A percentile compares a stretch with the other conserved stretches of the same genome.
Conservation (phyloP, 345 rosid genomes). For the Clarkia xantiana region DNA sequence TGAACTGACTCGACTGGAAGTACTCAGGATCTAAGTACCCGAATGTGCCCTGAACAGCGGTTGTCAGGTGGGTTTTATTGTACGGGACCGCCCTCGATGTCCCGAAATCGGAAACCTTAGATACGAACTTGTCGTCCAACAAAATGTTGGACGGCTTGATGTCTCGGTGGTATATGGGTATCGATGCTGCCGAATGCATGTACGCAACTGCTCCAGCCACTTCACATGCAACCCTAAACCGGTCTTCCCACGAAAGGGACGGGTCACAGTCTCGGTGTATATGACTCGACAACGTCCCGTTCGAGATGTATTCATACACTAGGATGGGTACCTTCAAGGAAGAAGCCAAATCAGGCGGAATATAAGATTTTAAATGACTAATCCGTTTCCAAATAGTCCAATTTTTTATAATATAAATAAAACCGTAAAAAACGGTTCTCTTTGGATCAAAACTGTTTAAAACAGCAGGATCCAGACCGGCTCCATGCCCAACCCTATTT, state of each 20-base stretch:
- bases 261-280: constrained; percentile 1
- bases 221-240: constrained; percentile 18
- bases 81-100: constrained; percentile 7
- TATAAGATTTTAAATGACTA: no score
- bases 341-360: no score
- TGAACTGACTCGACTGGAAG: no score
- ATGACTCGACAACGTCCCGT: constrained; percentile 16
- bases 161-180: constrained; percentile 21
- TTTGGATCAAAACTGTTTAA: no score
- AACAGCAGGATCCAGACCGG: no score
- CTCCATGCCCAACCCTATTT: no score
- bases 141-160: constrained; percentile 22
- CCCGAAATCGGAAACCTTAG: constrained; percentile 10
- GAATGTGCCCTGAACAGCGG: constrained; percentile 11
- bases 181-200: constrained; percentile 20
- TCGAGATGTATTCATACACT: constrained; percentile 13
- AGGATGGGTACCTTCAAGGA: no score
- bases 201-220: constrained; percentile 17
- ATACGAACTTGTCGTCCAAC: constrained; percentile 10
- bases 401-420: no score
- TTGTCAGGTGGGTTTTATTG: constrained; percentile 14
- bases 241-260: constrained; percentile 13
- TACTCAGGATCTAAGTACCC: constrained; percentile 15
- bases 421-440: no score
- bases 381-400: no score